Percentiles rank a stretch among this genome's conserved stretches.
phyloP scores from a whole-genome alignment of 345 rosid species.

The Euphorbia peplus region DNA sequence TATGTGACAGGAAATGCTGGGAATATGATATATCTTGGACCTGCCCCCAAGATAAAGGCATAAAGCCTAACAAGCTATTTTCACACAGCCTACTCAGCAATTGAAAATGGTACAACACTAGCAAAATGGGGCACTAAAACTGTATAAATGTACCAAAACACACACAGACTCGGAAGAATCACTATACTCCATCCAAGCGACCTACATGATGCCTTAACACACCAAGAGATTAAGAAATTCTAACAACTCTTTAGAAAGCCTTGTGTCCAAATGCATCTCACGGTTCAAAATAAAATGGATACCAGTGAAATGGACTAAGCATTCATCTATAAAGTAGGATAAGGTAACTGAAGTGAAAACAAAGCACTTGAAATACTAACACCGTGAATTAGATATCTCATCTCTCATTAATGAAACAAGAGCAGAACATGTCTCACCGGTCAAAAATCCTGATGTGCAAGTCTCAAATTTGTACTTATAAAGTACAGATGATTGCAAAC shows the following conservation, averaged over 20 bases:
- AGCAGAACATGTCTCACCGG: too few species aligned
- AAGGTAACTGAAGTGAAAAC: background rate
- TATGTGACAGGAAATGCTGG: background rate
- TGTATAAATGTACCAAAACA: background rate
- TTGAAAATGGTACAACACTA: background rate
- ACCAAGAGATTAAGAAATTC: background rate
- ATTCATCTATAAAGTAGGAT: background rate
- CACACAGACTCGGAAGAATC: background rate
- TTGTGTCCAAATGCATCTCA: background rate
- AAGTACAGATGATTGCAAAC: too few species aligned
- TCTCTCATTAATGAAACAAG: too few species aligned
- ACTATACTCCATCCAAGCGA: background rate
- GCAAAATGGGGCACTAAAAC: background rate
- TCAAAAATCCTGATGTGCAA: too few species aligned
- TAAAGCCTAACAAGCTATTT: background rate
- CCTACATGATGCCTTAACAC: background rate
- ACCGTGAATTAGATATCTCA: too few species aligned
- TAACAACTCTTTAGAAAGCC: background rate
- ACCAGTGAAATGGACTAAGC: background rate
- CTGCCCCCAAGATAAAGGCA: constrained; percentile 3
- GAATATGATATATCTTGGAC: background rate
- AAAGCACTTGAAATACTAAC: background rate
- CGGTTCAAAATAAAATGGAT: background rate
- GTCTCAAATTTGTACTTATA: too few species aligned
- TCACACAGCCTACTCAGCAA: background rate